Conservation (phyloP, 176 grass and related monocot species). For the Hyparrhenia diplandra region DNA sequence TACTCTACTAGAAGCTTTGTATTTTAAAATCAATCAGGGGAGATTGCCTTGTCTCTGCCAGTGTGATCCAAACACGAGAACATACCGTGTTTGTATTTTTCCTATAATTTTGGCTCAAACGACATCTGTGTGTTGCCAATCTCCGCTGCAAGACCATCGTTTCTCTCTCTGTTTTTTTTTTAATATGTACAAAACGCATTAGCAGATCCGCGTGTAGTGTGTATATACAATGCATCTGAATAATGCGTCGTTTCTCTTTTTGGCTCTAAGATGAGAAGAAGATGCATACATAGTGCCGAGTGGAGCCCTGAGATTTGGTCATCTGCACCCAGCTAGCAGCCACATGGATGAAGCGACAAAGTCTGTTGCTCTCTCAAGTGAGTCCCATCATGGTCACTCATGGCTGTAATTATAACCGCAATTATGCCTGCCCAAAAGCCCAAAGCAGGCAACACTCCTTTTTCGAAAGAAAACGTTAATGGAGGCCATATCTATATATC, state of each 20-base stretch:
- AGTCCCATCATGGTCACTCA: conserved; percentile 47
- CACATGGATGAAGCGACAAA: conserved; percentile 23
- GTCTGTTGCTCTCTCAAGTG: conserved; percentile 29
- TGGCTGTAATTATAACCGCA: conserved; percentile 41
- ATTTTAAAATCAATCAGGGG: not conserved
- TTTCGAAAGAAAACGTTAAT: conserved; percentile 27
- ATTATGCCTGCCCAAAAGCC: conserved; percentile 34
- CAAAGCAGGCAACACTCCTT: conserved; percentile 2
- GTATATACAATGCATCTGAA: not conserved
- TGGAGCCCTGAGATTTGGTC: conserved; percentile 19
- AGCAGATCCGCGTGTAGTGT: not conserved
- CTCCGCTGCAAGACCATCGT: not conserved
- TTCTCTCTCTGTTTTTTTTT: too few species aligned
- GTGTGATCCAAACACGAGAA: conserved; percentile 24
- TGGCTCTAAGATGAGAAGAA: not conserved
- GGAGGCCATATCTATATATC: not conserved
- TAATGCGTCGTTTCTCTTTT: not conserved
- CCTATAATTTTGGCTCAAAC: not conserved
- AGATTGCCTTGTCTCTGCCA: not conserved
- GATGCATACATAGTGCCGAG: not conserved
- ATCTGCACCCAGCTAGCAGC: conserved; percentile 26
- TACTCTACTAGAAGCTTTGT: conserved; percentile 6
- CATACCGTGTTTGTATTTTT: conserved; percentile 20
- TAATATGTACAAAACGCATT: not conserved
- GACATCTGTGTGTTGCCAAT: not conserved